phyloP scores from a whole-genome alignment of 768 basidiomycete species.

The Lentinula aciculospora region DNA sequence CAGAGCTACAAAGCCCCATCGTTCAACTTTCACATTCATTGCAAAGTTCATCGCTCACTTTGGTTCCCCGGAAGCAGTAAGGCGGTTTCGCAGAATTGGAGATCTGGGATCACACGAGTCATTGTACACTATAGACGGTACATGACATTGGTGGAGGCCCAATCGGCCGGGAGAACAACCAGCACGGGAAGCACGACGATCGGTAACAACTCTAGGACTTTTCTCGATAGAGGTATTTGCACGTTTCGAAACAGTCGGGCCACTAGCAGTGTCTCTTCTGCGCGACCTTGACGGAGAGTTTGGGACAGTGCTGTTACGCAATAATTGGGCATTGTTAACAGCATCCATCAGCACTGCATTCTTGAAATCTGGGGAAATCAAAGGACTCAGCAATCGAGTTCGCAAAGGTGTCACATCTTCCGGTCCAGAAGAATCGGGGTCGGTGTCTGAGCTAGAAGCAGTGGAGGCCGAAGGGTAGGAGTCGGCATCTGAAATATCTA shows the following conservation, averaged over 20 bases:
- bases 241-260: background rate
- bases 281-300: background rate
- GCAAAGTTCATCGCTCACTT: no score
- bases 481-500: constrained; percentile 3
- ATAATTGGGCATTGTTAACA: background rate
- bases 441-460: background rate
- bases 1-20: background rate
- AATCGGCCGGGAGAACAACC: background rate
- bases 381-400: constrained; percentile 2
- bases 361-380: background rate
- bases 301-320: background rate
- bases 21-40: no score
- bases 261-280: background rate
- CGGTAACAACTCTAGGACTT: background rate
- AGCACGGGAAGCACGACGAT: background rate
- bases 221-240: background rate
- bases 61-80: background rate
- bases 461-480: background rate
- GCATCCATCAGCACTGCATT: background rate
- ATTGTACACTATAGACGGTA: background rate
- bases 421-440: constrained; percentile 3
- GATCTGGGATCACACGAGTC: constrained; percentile 1
- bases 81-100: background rate
- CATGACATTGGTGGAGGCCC: constrained; percentile 1
- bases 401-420: background rate